Percentiles rank a stretch among this genome's conserved stretches.
Evolutionary conservation across 129 eudicot species (phyloP).

Genomic region (Chrysanthemum makinoi): DNA sequence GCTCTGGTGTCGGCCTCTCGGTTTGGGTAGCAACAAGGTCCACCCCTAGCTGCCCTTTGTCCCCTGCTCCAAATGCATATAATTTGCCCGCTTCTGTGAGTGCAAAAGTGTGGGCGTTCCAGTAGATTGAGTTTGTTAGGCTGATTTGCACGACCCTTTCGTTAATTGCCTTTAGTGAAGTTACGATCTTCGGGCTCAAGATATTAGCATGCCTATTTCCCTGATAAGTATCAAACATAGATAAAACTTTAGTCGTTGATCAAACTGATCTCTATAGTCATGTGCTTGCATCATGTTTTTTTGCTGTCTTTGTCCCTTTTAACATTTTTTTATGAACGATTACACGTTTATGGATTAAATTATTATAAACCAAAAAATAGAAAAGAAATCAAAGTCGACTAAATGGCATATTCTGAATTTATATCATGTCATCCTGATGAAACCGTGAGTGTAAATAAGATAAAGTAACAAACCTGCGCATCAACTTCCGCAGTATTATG

Average conservation of each 20-base stretch:
- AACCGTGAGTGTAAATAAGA: neutral
- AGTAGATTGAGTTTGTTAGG: constrained; percentile 75
- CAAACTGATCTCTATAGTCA: too few relatives aligned
- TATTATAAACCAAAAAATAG: too few relatives aligned
- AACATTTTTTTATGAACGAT: too few relatives aligned
- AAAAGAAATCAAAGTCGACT: too few relatives aligned
- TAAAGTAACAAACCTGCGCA: constrained; percentile 52
- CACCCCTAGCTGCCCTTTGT: constrained; percentile 81
- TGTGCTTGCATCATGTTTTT: too few relatives aligned
- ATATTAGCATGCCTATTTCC: constrained; percentile 70
- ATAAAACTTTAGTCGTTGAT: too few relatives aligned
- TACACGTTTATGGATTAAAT: too few relatives aligned
- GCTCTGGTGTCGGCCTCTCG: constrained; percentile 63
- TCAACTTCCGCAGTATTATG: constrained; percentile 63
- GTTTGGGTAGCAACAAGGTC: constrained; percentile 62
- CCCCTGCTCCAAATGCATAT: constrained; percentile 91
- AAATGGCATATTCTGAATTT: too few relatives aligned
- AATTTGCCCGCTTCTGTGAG: constrained; percentile 74
- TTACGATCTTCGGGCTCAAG: constrained; percentile 61
- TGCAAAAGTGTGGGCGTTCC: constrained; percentile 90
- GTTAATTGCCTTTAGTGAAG: constrained; percentile 59
- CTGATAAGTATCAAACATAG: constrained; percentile 24
- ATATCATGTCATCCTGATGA: too few relatives aligned
- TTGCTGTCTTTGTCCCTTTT: too few relatives aligned
- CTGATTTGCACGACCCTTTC: constrained; percentile 88